Evolutionary conservation across 371 early-diverging fungal genomes (phyloP).

Genomic region (Mortierella sp.): DNA sequence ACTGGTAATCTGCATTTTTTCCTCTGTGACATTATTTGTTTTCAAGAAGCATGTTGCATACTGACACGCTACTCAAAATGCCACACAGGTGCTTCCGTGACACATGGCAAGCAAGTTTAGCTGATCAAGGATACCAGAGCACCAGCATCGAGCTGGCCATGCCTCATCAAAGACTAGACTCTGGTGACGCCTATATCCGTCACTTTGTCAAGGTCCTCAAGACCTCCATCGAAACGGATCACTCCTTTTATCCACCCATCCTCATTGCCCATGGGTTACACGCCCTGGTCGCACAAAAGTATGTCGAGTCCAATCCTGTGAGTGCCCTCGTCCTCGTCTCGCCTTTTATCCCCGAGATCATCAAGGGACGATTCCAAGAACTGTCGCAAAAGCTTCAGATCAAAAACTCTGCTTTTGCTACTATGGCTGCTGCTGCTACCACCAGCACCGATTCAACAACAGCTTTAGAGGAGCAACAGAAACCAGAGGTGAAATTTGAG

Average conservation of each 20-base stretch:
- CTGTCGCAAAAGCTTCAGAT: slow-evolving; percentile 24
- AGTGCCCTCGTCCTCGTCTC: slow-evolving; percentile 50
- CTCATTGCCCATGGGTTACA: slow-evolving; percentile 55
- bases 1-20: too few relatives aligned
- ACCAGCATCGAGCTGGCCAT: slow-evolving; percentile 45
- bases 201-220: slow-evolving; percentile 46
- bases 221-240: slow-evolving; percentile 48
- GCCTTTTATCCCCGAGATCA: slow-evolving; percentile 44
- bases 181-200: slow-evolving; percentile 47
- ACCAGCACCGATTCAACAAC: background rate
- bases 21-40: too few relatives aligned
- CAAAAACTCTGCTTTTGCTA: too few relatives aligned
- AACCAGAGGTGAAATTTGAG: slow-evolving; percentile 13
- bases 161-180: slow-evolving; percentile 26
- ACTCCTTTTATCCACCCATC: slow-evolving; percentile 52
- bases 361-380: slow-evolving; percentile 28
- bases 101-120: slow-evolving; percentile 46
- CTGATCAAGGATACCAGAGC: slow-evolving; percentile 53
- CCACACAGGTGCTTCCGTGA: slow-evolving; percentile 51
- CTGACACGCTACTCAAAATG: too few relatives aligned
- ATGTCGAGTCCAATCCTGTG: slow-evolving; percentile 56
- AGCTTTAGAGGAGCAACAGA: background rate
- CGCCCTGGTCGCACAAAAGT: slow-evolving; percentile 47
- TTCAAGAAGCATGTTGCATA: too few relatives aligned
- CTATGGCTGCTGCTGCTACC: background rate